Percentiles rank a stretch among this genome's conserved stretches.
Conservation (phyloP, 176 grass and related monocot genomes). For the Oryza nivara region DNA sequence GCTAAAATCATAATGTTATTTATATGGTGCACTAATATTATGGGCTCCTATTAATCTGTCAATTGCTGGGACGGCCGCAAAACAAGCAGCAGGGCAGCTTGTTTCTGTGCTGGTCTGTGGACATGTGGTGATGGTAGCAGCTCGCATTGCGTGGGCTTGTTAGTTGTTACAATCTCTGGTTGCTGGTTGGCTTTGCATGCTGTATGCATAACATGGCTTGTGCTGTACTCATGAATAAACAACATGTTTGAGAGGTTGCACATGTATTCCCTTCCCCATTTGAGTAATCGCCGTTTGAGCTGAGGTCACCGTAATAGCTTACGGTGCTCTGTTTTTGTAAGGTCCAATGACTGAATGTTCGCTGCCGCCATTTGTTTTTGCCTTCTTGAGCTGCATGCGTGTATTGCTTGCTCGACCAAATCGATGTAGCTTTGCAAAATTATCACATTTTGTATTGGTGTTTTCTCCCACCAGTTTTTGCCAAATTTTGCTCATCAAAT, state of each 20-base stretch:
- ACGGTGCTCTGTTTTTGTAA: neutral
- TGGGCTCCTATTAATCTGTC: neutral
- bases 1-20: neutral
- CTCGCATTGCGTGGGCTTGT: neutral
- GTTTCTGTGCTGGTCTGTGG: neutral
- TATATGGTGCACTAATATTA: neutral
- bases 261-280: neutral
- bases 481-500: neutral
- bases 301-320: neutral
- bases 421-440: too few species aligned
- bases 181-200: neutral
- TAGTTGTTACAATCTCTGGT: neutral
- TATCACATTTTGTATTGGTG: too few species aligned
- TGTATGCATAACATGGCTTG: constrained; percentile 1
- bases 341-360: constrained; percentile 55
- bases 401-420: neutral
- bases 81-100: neutral
- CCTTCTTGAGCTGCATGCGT: too few species aligned
- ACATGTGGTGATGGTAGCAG: neutral
- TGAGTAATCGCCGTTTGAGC: constrained; percentile 20
- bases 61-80: neutral
- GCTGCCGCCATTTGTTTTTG: neutral
- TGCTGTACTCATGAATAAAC: neutral
- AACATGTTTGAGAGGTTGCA: neutral
- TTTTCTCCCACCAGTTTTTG: too few species aligned